Percentiles rank a stretch among this genome's conserved stretches.
These are phyloP conservation scores for Alopecurus myosuroides DNA, from an alignment of 176 grass and related monocot genomes.

Conservation along the genomic window DNA sequence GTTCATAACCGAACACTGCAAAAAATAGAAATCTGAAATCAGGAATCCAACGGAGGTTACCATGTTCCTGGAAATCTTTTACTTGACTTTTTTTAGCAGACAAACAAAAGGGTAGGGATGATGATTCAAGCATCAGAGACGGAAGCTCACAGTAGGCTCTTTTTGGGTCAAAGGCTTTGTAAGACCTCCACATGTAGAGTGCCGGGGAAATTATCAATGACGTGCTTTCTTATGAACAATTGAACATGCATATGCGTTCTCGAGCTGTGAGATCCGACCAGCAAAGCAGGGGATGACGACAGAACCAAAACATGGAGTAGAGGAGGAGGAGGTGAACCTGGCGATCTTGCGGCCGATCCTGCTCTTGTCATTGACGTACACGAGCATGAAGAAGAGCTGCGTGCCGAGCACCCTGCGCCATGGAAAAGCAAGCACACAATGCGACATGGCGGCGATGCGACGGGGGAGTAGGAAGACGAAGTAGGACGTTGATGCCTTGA, in stretches of 20 bases:
- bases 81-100: not conserved
- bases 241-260: constrained; percentile 69
- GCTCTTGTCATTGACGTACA: constrained; percentile 51
- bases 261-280: constrained; percentile 23
- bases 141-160: constrained; percentile 71
- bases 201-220: constrained; percentile 72
- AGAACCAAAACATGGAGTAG: too few relatives aligned
- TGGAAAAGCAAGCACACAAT: not conserved
- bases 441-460: constrained; percentile 65
- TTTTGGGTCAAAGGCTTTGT: constrained; percentile 59
- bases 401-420: constrained; percentile 56
- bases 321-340: constrained; percentile 27
- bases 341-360: constrained; percentile 57
- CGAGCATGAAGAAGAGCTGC: constrained; percentile 83
- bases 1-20: constrained; percentile 91
- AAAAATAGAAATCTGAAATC: not conserved
- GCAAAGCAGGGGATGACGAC: not conserved
- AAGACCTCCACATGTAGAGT: constrained; percentile 76
- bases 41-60: not conserved
- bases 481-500: constrained; percentile 82
- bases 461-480: constrained; percentile 79
- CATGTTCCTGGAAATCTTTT: too few relatives aligned
- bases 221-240: constrained; percentile 74
- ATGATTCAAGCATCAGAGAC: constrained; percentile 5
- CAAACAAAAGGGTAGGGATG: too few relatives aligned